phyloP scores from a whole-genome alignment of 1,284 basidiomycete genomes.

The Coriolopsis trogii region DNA sequence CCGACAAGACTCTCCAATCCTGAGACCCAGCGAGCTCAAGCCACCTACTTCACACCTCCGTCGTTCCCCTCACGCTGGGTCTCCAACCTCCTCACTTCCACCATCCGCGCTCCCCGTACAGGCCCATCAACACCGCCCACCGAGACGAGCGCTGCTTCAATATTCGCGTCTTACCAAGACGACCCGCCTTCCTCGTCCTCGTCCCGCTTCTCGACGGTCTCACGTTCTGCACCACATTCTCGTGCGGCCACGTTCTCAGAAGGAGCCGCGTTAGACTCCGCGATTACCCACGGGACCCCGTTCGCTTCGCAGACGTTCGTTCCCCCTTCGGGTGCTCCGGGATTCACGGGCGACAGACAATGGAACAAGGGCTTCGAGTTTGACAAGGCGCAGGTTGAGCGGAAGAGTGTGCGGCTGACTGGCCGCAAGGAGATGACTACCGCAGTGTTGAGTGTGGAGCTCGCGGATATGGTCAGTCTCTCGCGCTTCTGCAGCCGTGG shows the following conservation, averaged over 20 bases:
- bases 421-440: constrained; percentile 56
- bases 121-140: constrained; percentile 8
- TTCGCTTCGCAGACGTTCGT: constrained; percentile 61
- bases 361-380: constrained; percentile 42
- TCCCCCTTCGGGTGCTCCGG: constrained; percentile 78
- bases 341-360: constrained; percentile 56
- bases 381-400: constrained; percentile 38
- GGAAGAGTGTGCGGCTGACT: constrained; percentile 38
- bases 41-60: constrained; percentile 36
- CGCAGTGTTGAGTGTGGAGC: constrained; percentile 51
- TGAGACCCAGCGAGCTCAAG: constrained; percentile 39
- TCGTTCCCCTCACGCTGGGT: constrained; percentile 43
- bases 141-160: constrained; percentile 28
- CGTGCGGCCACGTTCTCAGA: constrained; percentile 16
- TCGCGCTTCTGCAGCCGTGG: background rate
- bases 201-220: constrained; percentile 13
- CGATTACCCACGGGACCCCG: constrained; percentile 52
- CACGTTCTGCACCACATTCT: constrained; percentile 17
- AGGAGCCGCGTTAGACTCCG: constrained; percentile 8
- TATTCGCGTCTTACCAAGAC: constrained; percentile 39
- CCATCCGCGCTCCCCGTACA: constrained; percentile 26
- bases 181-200: constrained; percentile 33
- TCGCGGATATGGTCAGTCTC: constrained; percentile 66
- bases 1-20: constrained; percentile 30
- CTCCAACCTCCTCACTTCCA: constrained; percentile 45